Evolutionary conservation across 2,329 filamentous ascomycete species (phyloP), one percentile per base, ranked within the genome.

Genomic region (Diaporthe nobilis): DNA sequence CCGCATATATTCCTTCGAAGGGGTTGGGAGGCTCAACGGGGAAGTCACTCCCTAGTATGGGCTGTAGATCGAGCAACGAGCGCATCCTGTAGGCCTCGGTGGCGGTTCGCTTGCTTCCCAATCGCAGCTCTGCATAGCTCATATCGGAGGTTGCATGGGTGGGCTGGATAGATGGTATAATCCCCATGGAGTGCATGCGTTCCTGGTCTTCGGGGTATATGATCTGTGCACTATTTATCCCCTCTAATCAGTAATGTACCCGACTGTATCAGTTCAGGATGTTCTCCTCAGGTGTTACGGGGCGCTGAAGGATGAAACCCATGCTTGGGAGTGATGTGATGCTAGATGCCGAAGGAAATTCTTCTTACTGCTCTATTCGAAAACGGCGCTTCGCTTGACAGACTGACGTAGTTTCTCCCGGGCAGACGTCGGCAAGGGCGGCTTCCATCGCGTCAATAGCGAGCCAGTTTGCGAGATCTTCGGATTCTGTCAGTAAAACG

Each of bases 71-170:
- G 2, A 93, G 86, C 2, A 94, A 82, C 0, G 90, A 91, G 15
- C 86, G 85, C 92, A 94, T 94, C 31, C 92, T 87, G 82, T 94
- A 94, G 1, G 92, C 92, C 76, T 91, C 89, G 20, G 84, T 79
- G 25, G 81, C 80, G 0, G 90, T 90, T 31, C 93, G 89, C 34
- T 87, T 82, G 13, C 81, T 79, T 0, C 92, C 93, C 0, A 94
- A 88, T 9, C 92, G 87, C 53, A 82, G 83, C 77, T 90, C 87
- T 12, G 92, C 93, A 79, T 94, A 94, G 6, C 88, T 87, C 90
- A 93, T 93, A 82, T 94, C 93, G 10, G 91, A 92, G 4, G 92
- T 94, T 31, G 93, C 92, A 80, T 94, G 92, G 0, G 93, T 94
- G 6, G 92, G 93, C 80, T 94, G 93, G 73, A 94, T 91, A 3